Conservation (phyloP, 176 grass and related monocot species). For the Tillandsia fasciculata region DNA sequence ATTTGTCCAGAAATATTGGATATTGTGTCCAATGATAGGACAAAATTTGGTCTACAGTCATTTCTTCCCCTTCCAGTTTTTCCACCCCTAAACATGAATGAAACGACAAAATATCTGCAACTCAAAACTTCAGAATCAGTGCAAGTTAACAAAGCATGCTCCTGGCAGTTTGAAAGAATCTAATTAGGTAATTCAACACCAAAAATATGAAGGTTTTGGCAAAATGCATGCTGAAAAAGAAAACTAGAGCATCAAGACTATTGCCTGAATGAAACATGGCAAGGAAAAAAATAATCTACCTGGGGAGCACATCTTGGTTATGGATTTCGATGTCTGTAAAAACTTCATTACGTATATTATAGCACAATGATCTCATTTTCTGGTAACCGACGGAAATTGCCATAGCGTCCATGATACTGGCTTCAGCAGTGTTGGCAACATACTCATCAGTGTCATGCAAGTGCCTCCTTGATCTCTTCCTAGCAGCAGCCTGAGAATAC, state of each 20-base stretch:
- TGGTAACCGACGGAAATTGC: constrained; percentile 68
- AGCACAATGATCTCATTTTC: constrained; percentile 88
- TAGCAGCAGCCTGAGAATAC: constrained; percentile 66
- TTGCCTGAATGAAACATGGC: constrained; percentile 9
- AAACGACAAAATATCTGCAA: background rate
- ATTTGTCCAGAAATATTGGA: too few relatives aligned
- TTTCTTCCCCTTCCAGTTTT: background rate
- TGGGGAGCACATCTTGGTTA: constrained; percentile 88
- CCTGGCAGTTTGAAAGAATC: background rate
- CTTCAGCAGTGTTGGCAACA: constrained; percentile 50
- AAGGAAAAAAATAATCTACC: constrained; percentile 26
- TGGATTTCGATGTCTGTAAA: constrained; percentile 99
- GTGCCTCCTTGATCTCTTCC: constrained; percentile 73
- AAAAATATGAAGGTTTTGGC: background rate
- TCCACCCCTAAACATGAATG: background rate
- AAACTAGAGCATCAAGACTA: background rate
- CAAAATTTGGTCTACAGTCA: background rate
- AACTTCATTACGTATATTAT: constrained; percentile 76
- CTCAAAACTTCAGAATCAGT: background rate
- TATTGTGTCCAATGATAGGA: background rate
- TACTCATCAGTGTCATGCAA: constrained; percentile 91
- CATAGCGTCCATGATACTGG: constrained; percentile 50
- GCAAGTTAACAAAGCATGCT: too few relatives aligned
- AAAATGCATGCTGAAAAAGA: background rate
- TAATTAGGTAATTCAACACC: background rate